Evolutionary conservation across 352 stramenopile species (phyloP), one percentile per base, ranked within the genome.

Genomic region (Pythium insidiosum): DNA sequence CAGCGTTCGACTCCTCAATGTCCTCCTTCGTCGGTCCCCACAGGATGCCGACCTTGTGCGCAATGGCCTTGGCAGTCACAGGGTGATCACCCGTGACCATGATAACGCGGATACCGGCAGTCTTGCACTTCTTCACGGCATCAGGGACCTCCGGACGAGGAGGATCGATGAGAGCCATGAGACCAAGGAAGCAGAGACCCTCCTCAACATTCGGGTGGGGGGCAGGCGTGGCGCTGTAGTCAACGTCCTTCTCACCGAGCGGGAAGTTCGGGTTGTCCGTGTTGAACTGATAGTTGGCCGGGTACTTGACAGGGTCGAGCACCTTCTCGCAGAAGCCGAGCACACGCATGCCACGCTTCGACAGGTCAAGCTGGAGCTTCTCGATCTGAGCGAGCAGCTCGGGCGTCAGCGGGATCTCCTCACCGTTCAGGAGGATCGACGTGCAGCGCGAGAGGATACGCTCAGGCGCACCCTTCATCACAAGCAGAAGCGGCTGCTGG

Each of bases 381-480:
- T 73, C 63, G 45, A 81, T 68, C 25, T 79, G 39, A 1, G 42
- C 43, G 10, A 57, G 55, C n/a, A 60, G 61, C 35, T 54, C 56
- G 7, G 50, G 18, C 15, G 57, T 73, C 20, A 89, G 44, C 13
- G 46, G 36, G 30, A 76, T 40, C 22, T 70, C 50, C 25, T 69
- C 60, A 40, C 68, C 77, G 39, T 92, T 75, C 20, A 76, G 24
- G 53, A 92, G 56, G 28, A 80, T 58, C 12, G 71, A 68, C 16
- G 57, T 68, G 61, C 91, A 97, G 23, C 81, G 53, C 19, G 63
- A 47, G 21, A 96, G 53, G 55, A 97, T 88, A 19, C 73, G 68
- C 56, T 97, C 88, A 16, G 88, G 89, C 6, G 87, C 90, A 51
- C 90, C 90, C 67, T 97, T 97, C 56, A 96, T 87, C 36, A 94